Evolutionary conservation across 176 grass and related monocot genomes (phyloP).

Genomic region (Carex kokanica): DNA sequence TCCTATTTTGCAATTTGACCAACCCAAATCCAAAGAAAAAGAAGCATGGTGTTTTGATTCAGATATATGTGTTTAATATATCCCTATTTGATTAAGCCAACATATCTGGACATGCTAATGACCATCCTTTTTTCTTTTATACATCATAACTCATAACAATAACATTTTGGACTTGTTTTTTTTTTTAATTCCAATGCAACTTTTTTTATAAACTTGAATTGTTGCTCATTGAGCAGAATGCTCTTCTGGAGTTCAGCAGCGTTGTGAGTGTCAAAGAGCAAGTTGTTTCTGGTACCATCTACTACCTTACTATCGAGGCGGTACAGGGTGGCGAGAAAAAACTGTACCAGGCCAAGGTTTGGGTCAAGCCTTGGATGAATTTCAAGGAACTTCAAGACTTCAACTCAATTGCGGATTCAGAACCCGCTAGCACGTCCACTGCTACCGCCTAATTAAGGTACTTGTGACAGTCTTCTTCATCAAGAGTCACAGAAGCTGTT

Average conservation of each 20-base stretch:
- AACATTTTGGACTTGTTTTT: background rate
- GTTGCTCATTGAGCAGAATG: slow-evolving; percentile 17
- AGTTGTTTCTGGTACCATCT: slow-evolving; percentile 32
- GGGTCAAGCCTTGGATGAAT: slow-evolving; percentile 35
- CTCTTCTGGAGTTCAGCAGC: slow-evolving; percentile 23
- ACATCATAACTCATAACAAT: background rate
- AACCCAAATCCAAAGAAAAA: background rate
- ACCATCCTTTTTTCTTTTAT: background rate
- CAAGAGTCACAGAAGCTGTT: no score
- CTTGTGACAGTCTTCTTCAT: background rate
- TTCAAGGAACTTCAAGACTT: slow-evolving; percentile 36
- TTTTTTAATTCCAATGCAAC: background rate
- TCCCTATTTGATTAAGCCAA: background rate
- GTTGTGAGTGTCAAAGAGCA: slow-evolving; percentile 34
- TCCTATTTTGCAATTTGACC: background rate
- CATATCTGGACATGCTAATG: background rate
- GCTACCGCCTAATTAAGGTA: background rate
- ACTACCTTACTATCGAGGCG: slow-evolving; percentile 31
- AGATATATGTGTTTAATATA: background rate
- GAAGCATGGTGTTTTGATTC: background rate
- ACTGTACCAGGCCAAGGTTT: slow-evolving; percentile 32
- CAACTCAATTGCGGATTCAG: background rate
- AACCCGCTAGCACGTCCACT: background rate
- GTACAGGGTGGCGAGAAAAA: slow-evolving; percentile 26
- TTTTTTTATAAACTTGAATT: background rate